These are phyloP conservation scores for Hygrophoropsis aurantiaca DNA, from an alignment of 768 basidiomycete genomes.

Conservation along the genomic window DNA sequence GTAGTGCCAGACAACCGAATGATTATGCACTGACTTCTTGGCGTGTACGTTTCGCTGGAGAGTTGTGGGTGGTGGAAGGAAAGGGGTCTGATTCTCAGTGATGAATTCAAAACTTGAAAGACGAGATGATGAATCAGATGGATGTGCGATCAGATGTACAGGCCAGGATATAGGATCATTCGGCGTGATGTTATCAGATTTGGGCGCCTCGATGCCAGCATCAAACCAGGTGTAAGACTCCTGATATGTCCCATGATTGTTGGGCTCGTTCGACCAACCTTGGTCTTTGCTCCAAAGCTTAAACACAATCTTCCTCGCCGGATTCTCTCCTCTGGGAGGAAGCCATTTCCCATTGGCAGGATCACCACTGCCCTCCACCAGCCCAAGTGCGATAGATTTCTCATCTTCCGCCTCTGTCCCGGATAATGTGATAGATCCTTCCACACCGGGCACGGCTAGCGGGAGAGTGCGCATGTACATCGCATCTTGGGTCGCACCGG, in stretches of 20 bases:
- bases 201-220: slow-evolving; percentile 1
- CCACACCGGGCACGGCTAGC: slow-evolving; percentile 2
- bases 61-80: neutral
- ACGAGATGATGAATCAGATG: neutral
- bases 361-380: neutral
- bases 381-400: neutral
- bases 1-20: slow-evolving; percentile 3
- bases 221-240: neutral
- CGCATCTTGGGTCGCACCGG: too few relatives aligned
- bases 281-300: slow-evolving; percentile 1
- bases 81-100: too few relatives aligned
- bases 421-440: neutral
- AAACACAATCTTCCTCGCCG: slow-evolving; percentile 7
- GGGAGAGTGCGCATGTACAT: slow-evolving; percentile 6
- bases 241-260: neutral
- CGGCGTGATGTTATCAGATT: too few relatives aligned
- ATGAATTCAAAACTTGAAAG: neutral
- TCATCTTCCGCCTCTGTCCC: neutral
- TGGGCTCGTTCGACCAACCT: neutral
- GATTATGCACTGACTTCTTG: neutral
- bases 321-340: neutral
- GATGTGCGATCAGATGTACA: neutral
- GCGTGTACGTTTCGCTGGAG: neutral
- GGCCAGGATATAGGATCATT: neutral
- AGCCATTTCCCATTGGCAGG: neutral